These are phyloP conservation scores for Paspalum notatum DNA, from an alignment of 176 grass and related monocot genomes.

Conservation along the genomic window DNA sequence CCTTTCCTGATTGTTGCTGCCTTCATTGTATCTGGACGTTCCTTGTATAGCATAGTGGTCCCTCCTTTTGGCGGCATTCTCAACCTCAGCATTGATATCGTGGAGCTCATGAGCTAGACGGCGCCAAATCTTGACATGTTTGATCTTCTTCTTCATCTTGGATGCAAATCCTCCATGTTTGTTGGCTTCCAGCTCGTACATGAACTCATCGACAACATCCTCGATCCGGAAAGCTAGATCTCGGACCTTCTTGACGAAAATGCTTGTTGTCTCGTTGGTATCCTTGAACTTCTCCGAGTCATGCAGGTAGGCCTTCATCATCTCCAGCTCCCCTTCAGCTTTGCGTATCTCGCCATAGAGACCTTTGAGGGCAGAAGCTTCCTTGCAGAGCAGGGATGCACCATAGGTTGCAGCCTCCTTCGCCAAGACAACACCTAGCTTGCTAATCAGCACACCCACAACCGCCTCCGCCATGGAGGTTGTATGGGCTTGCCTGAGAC, in stretches of 20 bases:
- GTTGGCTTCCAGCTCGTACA: background rate
- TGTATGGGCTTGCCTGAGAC: background rate
- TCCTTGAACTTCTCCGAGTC: background rate
- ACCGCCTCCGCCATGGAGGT: constrained; percentile 1
- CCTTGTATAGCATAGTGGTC: background rate
- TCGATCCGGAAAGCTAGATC: constrained; percentile 2
- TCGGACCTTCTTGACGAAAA: background rate
- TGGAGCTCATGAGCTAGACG: background rate
- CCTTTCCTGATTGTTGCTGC: fast-evolving
- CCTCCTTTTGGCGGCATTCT: background rate
- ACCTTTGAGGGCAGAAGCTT: background rate
- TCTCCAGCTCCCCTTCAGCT: background rate
- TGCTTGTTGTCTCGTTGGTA: background rate
- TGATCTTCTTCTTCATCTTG: constrained; percentile 19
- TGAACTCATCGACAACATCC: constrained; percentile 8
- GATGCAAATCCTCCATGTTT: background rate
- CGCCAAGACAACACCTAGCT: background rate
- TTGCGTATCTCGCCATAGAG: background rate
- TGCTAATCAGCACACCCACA: background rate
- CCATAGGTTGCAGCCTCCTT: background rate
- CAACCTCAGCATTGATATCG: background rate
- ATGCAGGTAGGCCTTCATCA: background rate
- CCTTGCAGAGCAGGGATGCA: background rate
- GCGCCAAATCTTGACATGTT: background rate
- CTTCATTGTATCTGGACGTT: fast-evolving